Conservation (phyloP, 192 early-diverging fungal genomes). For the Backusella macrospora region DNA sequence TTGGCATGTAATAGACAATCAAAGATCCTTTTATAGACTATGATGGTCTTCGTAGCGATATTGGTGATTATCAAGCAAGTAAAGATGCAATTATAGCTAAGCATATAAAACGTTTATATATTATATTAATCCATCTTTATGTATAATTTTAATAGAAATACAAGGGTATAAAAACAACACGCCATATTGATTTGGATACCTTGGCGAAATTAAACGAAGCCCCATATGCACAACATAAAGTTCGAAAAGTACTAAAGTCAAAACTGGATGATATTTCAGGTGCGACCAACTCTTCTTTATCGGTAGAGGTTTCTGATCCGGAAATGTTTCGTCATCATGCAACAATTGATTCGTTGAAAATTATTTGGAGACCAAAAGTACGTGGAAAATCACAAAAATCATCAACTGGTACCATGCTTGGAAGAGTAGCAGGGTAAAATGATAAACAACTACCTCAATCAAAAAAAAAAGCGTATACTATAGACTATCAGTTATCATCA, state of each 20-base stretch:
- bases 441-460: neutral
- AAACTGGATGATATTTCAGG: slow-evolving; percentile 60
- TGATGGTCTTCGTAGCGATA: slow-evolving; percentile 39
- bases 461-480: neutral
- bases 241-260: slow-evolving; percentile 54
- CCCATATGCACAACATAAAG: slow-evolving; percentile 44
- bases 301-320: slow-evolving; percentile 45
- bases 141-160: slow-evolving; percentile 26
- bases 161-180: slow-evolving; percentile 31
- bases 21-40: slow-evolving; percentile 58
- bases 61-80: slow-evolving; percentile 49
- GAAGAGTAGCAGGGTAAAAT: slow-evolving; percentile 38
- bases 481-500: neutral
- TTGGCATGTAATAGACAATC: slow-evolving; percentile 34
- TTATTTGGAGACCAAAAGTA: slow-evolving; percentile 48
- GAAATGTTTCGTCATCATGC: slow-evolving; percentile 51
- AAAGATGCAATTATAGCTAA: neutral
- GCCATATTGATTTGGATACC: slow-evolving; percentile 40
- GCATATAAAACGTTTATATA: neutral
- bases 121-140: neutral
- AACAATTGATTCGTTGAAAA: slow-evolving; percentile 44
- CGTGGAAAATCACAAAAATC: slow-evolving; percentile 21
- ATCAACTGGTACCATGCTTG: slow-evolving; percentile 32
- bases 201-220: slow-evolving; percentile 39
- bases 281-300: slow-evolving; percentile 26